Evolutionary conservation across 1,284 basidiomycete species (phyloP).

Genomic region (Leccinum subrobustum): DNA sequence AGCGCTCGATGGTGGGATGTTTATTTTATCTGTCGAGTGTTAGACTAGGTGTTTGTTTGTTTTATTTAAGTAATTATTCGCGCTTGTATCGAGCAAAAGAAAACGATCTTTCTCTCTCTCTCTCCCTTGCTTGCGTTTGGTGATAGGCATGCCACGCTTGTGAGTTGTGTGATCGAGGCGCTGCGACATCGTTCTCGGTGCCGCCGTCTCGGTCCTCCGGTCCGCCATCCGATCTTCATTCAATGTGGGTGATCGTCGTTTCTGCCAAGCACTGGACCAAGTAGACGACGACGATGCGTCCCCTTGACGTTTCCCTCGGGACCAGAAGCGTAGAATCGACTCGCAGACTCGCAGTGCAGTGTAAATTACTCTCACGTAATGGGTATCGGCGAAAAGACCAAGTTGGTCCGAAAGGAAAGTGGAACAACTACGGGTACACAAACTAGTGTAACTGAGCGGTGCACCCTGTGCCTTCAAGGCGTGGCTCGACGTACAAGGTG

Average conservation of each 20-base stretch:
- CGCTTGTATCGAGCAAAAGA: constrained; percentile 12
- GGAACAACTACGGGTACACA: neutral
- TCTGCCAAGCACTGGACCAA: neutral
- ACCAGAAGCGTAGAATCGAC: neutral
- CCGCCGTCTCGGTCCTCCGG: neutral
- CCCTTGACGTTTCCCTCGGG: neutral
- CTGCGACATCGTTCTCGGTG: neutral
- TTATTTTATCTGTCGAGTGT: constrained; percentile 23
- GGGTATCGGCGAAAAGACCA: neutral
- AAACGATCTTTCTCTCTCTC: neutral
- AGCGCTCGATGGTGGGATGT: neutral
- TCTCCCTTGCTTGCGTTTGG: neutral
- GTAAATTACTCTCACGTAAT: neutral
- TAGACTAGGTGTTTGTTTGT: constrained; percentile 12
- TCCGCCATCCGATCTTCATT: neutral
- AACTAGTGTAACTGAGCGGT: neutral
- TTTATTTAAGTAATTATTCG: constrained; percentile 24
- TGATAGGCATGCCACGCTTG: neutral
- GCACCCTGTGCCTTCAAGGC: neutral
- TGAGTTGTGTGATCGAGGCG: neutral
- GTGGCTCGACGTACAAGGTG: neutral
- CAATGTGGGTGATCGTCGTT: neutral
- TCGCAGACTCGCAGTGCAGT: neutral
- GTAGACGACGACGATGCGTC: neutral
- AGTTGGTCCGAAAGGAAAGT: neutral